phyloP scores from a whole-genome alignment of 2,329 filamentous ascomycete species.

The Blumeria graminis region DNA sequence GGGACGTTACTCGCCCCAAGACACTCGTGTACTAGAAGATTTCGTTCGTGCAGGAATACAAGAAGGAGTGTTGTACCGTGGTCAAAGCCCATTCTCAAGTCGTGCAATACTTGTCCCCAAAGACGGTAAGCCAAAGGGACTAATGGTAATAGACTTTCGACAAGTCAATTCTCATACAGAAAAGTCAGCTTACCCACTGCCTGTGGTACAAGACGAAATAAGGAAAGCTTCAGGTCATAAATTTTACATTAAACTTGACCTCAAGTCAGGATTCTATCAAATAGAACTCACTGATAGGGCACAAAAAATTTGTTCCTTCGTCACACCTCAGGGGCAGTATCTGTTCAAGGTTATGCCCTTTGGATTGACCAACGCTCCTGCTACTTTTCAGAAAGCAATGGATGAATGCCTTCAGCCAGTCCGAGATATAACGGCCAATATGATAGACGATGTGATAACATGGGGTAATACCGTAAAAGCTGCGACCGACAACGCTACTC shows the following conservation, averaged over 20 bases:
- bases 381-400: neutral
- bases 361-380: neutral
- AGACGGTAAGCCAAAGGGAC: neutral
- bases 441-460: neutral
- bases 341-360: neutral
- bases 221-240: neutral
- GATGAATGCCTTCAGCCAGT: neutral
- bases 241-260: constrained; percentile 1
- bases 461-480: neutral
- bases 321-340: neutral
- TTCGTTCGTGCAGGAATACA: neutral
- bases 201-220: neutral
- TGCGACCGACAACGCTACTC: neutral
- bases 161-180: neutral
- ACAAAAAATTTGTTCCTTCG: neutral
- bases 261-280: neutral
- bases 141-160: constrained; percentile 1
- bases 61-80: neutral
- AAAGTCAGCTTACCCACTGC: neutral
- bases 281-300: neutral
- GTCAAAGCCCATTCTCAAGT: neutral
- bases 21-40: neutral
- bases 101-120: neutral
- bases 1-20: neutral
- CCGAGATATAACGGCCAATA: neutral